These are phyloP conservation scores for Maudiozyma serrabonitensis DNA, from an alignment of 805 yeast species.

Conservation along the genomic window DNA sequence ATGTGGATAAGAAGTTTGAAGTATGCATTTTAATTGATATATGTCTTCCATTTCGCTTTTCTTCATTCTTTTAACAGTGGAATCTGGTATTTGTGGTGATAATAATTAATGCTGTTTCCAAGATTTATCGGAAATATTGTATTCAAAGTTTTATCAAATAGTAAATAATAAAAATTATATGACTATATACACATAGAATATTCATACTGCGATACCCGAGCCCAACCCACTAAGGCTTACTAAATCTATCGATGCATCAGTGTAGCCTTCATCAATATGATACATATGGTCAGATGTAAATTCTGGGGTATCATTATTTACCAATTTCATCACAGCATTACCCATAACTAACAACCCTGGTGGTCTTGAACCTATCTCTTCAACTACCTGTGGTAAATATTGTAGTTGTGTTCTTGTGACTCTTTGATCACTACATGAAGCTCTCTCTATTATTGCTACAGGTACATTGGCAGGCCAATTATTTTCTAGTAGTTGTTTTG, in stretches of 20 bases:
- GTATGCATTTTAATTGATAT: too few species aligned
- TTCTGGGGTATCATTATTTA: conserved; percentile 6
- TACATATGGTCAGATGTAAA: conserved; percentile 20
- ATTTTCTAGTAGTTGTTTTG: conserved; percentile 43
- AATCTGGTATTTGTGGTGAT: too few species aligned
- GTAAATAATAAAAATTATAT: background rate
- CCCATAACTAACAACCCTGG: conserved; percentile 88
- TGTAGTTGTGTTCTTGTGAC: conserved; percentile 63
- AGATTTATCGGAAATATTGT: too few species aligned
- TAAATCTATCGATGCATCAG: conserved; percentile 8
- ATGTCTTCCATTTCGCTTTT: too few species aligned
- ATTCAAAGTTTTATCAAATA: too few species aligned
- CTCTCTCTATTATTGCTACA: conserved; percentile 80
- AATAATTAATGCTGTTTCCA: too few species aligned
- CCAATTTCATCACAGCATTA: conserved; percentile 51
- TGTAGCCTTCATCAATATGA: conserved; percentile 31
- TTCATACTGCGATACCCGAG: background rate
- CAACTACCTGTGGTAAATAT: conserved; percentile 62
- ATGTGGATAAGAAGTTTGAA: too few species aligned
- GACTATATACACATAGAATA: background rate
- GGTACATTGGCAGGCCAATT: conserved; percentile 68
- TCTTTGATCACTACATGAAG: conserved; percentile 89
- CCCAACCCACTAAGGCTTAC: background rate
- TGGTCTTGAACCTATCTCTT: conserved; percentile 75
- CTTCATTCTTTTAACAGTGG: too few species aligned